Percentiles rank a stretch among this genome's conserved stretches.
Conservation (phyloP, 2,329 filamentous ascomycete species). For the Aspergillus latus region DNA sequence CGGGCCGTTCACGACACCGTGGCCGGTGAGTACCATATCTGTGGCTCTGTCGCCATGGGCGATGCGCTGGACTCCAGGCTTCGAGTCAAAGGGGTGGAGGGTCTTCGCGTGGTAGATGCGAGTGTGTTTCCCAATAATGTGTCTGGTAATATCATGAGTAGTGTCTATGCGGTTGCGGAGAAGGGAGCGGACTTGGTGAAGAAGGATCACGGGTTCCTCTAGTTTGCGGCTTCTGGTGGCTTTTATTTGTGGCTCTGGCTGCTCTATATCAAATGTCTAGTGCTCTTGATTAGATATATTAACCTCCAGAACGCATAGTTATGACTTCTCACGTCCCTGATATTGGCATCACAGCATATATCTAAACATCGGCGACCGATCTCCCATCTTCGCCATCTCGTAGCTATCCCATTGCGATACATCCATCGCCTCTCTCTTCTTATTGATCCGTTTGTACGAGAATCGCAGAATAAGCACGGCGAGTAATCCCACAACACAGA, state of each 20-base stretch:
- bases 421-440: constrained; percentile 53
- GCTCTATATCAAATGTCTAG: too few relatives aligned
- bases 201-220: constrained; percentile 22
- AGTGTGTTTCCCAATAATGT: constrained; percentile 32
- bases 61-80: constrained; percentile 31
- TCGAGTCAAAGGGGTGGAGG: constrained; percentile 29
- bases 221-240: neutral
- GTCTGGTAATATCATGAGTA: constrained; percentile 31
- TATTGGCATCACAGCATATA: constrained; percentile 50
- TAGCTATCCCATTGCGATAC: constrained; percentile 43
- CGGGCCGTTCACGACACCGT: constrained; percentile 17
- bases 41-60: constrained; percentile 33
- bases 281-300: too few relatives aligned
- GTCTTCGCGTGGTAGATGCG: constrained; percentile 30
- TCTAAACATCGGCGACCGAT: constrained; percentile 62
- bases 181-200: constrained; percentile 37
- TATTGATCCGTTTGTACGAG: constrained; percentile 60
- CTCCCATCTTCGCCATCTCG: constrained; percentile 59
- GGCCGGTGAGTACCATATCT: constrained; percentile 18
- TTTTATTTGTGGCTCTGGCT: too few relatives aligned
- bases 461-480: constrained; percentile 44
- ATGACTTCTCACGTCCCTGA: too few relatives aligned
- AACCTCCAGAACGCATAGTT: too few relatives aligned
- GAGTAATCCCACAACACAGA: constrained; percentile 47
- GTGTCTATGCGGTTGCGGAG: constrained; percentile 37